phyloP scores from a whole-genome alignment of 768 basidiomycete species.

The Leccinum longicurvipes region DNA sequence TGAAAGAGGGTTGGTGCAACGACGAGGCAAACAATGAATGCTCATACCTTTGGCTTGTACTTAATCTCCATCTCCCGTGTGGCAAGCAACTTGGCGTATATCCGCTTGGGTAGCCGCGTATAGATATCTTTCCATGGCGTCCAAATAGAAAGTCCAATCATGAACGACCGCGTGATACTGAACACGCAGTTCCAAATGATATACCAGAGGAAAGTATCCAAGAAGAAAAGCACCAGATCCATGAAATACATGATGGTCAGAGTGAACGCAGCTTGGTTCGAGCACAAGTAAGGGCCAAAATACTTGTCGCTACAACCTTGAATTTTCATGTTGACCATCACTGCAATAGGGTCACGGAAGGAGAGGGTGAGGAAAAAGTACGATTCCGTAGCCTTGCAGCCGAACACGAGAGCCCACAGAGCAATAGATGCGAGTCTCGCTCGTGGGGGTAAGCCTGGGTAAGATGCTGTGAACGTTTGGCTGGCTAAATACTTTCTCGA shows the following conservation, averaged over 20 bases:
- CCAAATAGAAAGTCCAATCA: slow-evolving; percentile 94
- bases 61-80: slow-evolving; percentile 96
- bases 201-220: slow-evolving; percentile 99
- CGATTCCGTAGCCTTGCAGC: slow-evolving; percentile 94
- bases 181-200: slow-evolving; percentile 99
- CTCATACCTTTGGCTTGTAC: slow-evolving; percentile 95
- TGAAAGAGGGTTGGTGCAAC: slow-evolving; percentile 27
- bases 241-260: slow-evolving; percentile 98
- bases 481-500: slow-evolving; percentile 95
- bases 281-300: slow-evolving; percentile 81
- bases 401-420: slow-evolving; percentile 92
- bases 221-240: slow-evolving; percentile 95
- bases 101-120: slow-evolving; percentile 91
- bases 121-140: slow-evolving; percentile 99
- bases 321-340: slow-evolving; percentile 96
- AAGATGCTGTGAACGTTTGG: slow-evolving; percentile 97
- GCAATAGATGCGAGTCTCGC: slow-evolving; percentile 75
- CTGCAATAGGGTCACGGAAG: slow-evolving; percentile 88
- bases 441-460: slow-evolving; percentile 61
- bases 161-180: slow-evolving; percentile 84
- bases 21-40: background rate
- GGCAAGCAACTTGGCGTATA: slow-evolving; percentile 92
- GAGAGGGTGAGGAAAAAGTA: slow-evolving; percentile 98
- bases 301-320: slow-evolving; percentile 85
- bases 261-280: slow-evolving; percentile 92